Evolutionary conservation across 495 filamentous ascomycete species (phyloP).

Genomic region (Xylaria palmicola): DNA sequence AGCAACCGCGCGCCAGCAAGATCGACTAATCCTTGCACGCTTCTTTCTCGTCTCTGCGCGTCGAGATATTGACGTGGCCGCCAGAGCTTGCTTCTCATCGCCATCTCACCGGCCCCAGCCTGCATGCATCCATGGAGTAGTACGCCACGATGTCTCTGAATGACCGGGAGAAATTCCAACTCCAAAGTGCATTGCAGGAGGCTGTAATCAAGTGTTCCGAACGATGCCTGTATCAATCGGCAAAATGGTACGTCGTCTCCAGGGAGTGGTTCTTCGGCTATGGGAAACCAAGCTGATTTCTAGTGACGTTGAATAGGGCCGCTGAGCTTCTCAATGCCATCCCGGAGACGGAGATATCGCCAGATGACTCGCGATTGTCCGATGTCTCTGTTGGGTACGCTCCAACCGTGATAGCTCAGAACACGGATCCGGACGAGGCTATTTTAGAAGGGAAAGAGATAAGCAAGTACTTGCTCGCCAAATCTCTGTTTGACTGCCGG

Average conservation of each 20-base stretch:
- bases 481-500: slow-evolving; percentile 92
- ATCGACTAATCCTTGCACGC: too few species aligned
- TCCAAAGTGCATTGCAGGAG: slow-evolving; percentile 68
- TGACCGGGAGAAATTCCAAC: slow-evolving; percentile 46
- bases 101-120: background rate
- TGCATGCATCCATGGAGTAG: slow-evolving; percentile 7
- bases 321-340: slow-evolving; percentile 91
- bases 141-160: slow-evolving; percentile 38
- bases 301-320: slow-evolving; percentile 59
- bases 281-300: slow-evolving; percentile 5
- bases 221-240: slow-evolving; percentile 90
- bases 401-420: slow-evolving; percentile 49
- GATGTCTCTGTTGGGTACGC: slow-evolving; percentile 29
- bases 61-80: too few species aligned
- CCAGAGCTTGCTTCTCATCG: too few species aligned
- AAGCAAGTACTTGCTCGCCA: slow-evolving; percentile 82
- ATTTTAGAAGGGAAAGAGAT: slow-evolving; percentile 77
- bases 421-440: slow-evolving; percentile 65
- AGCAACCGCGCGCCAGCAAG: too few species aligned
- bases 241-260: slow-evolving; percentile 74
- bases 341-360: slow-evolving; percentile 41
- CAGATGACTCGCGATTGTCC: slow-evolving; percentile 38
- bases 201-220: slow-evolving; percentile 90
- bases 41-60: too few species aligned
- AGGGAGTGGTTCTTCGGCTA: background rate